Base-by-base conservation (phyloP, 2,329 filamentous ascomycete genomes). In the Aspergillus calidoustus region DNA sequence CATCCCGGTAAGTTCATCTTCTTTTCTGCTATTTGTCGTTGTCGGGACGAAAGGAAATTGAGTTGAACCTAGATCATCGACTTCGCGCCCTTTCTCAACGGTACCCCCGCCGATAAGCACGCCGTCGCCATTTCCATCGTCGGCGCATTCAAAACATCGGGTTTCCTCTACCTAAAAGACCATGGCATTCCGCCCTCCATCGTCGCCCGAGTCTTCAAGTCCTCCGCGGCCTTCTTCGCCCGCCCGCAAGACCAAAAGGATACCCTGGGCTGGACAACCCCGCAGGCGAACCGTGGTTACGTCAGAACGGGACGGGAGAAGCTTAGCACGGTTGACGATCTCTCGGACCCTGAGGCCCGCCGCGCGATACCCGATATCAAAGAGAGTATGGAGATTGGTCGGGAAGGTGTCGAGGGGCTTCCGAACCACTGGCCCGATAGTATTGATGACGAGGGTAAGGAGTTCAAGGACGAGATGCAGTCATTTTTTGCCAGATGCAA, bases 121-220 rank as follows among this genome's bases (percentile, higher is more conserved):
- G 78, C 84, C 48, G 87, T 91, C 1, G 93, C 92, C 23, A 78
- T 87, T 57, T 86, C 89, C 46, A 88, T 97, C 68, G 87, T 94
- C 13, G 74, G 87, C 57, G 93, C 91, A 47, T 96, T 97, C 80
- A 90, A 93, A 70, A 89, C 86, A 1, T 91, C 93, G 2, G 93
- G 93, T 60, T 97, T 97, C 81, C 86, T 97, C 72, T 97, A 97
- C 78, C 86, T 96, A 44, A 89, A 89, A 69, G 91, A 94, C 76
- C 89, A 94, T 67, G 86, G 90, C 46, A 89, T 97, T 63, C 78
- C 87, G 0, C 71, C 84, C 3, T 79, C 84, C 8, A 83, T 84
- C 9, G 79, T 92, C 13, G 75, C 84, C 62, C 77, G 83, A 60
- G 84, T 89, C 62, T 96, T 95, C 74, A 74, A 81, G 64, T 82